Evolutionary conservation across 305 asterid genomes (phyloP).

Genomic region (Fraxinus nigra): DNA sequence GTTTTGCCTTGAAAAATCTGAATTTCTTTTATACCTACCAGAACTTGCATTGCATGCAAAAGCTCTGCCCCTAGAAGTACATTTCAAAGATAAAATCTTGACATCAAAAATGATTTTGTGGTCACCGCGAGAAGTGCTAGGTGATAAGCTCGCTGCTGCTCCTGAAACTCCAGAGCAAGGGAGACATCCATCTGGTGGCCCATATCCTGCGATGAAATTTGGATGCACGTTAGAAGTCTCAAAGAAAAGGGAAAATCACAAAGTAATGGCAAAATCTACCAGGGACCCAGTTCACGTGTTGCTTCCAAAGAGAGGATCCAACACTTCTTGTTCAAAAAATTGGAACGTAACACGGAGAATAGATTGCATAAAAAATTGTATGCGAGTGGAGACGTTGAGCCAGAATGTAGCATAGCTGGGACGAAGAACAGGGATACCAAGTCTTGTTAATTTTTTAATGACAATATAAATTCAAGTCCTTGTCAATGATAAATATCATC

Average conservation of each 20-base stretch:
- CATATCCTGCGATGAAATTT: slow-evolving; percentile 49
- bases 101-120: slow-evolving; percentile 35
- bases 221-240: neutral
- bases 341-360: neutral
- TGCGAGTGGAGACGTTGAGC: neutral
- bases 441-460: neutral
- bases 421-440: neutral
- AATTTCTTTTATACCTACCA: slow-evolving; percentile 57
- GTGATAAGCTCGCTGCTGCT: slow-evolving; percentile 44
- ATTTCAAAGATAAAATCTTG: slow-evolving; percentile 40
- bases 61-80: slow-evolving; percentile 37
- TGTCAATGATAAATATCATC: neutral
- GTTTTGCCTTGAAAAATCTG: slow-evolving; percentile 72
- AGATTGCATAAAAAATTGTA: neutral
- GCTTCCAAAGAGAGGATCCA: neutral
- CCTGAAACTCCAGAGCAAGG: slow-evolving; percentile 60
- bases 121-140: slow-evolving; percentile 37
- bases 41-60: slow-evolving; percentile 54
- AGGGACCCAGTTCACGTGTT: neutral
- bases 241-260: neutral
- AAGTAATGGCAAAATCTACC: neutral
- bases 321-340: neutral
- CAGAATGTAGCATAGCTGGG: neutral
- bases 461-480: neutral
- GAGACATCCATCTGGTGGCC: slow-evolving; percentile 53